Conservation (phyloP, 306 rosid genomes). For the Castanea sativa region DNA sequence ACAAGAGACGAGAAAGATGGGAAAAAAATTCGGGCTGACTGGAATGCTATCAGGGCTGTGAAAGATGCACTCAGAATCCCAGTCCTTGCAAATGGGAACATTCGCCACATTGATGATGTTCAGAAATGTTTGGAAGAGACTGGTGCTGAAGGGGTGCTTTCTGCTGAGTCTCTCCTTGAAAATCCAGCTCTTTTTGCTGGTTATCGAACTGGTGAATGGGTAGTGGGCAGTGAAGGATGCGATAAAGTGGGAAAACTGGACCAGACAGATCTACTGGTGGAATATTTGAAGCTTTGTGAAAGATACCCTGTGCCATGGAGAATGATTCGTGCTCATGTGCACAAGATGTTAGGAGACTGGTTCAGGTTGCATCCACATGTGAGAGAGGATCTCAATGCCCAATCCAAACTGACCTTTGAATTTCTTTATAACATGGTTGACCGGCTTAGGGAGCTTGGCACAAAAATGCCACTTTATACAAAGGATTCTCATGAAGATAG, state of each 20-base stretch:
- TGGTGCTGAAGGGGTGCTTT: slow-evolving; percentile 55
- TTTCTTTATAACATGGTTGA: slow-evolving; percentile 75
- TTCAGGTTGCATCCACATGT: slow-evolving; percentile 85
- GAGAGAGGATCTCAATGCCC: slow-evolving; percentile 83
- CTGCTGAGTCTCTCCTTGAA: slow-evolving; percentile 82
- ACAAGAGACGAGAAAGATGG: slow-evolving; percentile 94
- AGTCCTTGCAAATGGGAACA: slow-evolving; percentile 57
- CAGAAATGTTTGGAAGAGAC: slow-evolving; percentile 40
- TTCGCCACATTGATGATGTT: slow-evolving; percentile 56
- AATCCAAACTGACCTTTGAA: slow-evolving; percentile 71
- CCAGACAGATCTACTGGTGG: slow-evolving; percentile 74
- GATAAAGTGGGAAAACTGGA: slow-evolving; percentile 54
- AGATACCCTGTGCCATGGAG: slow-evolving; percentile 85
- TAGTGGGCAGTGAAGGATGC: slow-evolving; percentile 30
- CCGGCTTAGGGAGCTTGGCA: slow-evolving; percentile 66
- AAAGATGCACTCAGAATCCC: slow-evolving; percentile 73
- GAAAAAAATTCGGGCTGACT: slow-evolving; percentile 81
- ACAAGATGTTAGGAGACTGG: slow-evolving; percentile 92
- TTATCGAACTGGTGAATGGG: slow-evolving; percentile 71
- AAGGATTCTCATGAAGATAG: slow-evolving; percentile 25
- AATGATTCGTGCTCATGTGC: slow-evolving; percentile 90
- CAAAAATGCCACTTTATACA: slow-evolving; percentile 70
- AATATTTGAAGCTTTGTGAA: slow-evolving; percentile 87
- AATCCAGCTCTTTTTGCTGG: slow-evolving; percentile 96
- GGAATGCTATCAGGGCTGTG: slow-evolving; percentile 83